A percentile compares a stretch with the other conserved stretches of the same genome.
phyloP scores from a whole-genome alignment of 2,329 filamentous ascomycete species.

The Arthrobotrys iridis region DNA sequence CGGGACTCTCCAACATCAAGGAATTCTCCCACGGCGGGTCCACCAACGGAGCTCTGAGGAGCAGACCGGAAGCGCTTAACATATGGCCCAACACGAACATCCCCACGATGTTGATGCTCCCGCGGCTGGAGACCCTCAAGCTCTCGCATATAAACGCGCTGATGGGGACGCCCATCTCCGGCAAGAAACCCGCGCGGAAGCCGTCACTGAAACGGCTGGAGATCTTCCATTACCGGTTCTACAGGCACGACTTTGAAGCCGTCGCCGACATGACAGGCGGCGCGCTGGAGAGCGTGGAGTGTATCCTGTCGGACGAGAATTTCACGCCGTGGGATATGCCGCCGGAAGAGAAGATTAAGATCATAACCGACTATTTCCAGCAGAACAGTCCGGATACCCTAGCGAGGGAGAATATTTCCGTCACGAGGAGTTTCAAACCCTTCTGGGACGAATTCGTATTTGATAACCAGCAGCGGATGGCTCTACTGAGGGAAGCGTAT shows the following conservation, averaged over 20 bases:
- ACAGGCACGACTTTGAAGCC: background rate
- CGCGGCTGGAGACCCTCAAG: background rate
- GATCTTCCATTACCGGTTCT: background rate
- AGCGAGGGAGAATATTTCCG: background rate
- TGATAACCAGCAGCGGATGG: background rate
- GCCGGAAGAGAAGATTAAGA: background rate
- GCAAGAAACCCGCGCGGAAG: background rate
- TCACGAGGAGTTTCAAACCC: background rate
- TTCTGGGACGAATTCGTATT: background rate
- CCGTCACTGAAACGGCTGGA: conserved; percentile 1
- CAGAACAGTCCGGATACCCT: background rate
- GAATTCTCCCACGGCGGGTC: conserved; percentile 4
- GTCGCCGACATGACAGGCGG: background rate
- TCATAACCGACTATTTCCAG: background rate
- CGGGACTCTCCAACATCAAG: conserved; percentile 20
- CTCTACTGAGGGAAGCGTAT: background rate
- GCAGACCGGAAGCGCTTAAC: background rate
- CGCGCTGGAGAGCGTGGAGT: background rate
- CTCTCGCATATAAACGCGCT: background rate
- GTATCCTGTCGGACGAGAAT: background rate
- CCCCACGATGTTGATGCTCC: background rate
- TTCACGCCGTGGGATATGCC: background rate
- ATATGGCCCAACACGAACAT: background rate
- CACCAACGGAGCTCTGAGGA: background rate
- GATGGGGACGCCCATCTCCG: background rate